A percentile compares a stretch with the other conserved stretches of the same genome.
phyloP scores from a whole-genome alignment of 495 filamentous ascomycete genomes.

The Neurospora sp. region DNA sequence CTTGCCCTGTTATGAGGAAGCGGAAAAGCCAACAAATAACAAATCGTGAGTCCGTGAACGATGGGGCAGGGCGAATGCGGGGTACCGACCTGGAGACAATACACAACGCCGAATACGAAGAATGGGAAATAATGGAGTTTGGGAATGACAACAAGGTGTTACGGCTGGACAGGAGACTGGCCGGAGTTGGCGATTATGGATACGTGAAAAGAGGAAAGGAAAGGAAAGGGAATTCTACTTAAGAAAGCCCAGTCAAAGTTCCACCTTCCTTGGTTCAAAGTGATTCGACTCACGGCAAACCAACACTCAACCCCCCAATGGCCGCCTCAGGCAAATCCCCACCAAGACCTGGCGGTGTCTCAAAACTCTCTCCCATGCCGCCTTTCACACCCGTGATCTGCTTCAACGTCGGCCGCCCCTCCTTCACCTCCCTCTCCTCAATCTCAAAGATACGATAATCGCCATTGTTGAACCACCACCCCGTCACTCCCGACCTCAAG shows the following conservation, averaged over 20 bases:
- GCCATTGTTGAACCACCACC: slow-evolving; percentile 43
- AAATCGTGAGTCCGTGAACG: neutral
- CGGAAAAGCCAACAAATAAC: neutral
- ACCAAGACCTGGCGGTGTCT: neutral
- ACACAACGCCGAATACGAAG: neutral
- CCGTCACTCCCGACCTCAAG: slow-evolving; percentile 35
- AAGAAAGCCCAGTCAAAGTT: neutral
- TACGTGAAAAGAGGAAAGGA: neutral
- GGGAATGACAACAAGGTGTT: neutral
- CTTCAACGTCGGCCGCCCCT: slow-evolving; percentile 22
- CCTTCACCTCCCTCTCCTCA: slow-evolving; percentile 19
- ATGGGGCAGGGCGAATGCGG: neutral
- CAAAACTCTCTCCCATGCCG: slow-evolving; percentile 14
- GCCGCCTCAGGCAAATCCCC: neutral
- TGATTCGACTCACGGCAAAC: neutral
- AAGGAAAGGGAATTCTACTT: neutral
- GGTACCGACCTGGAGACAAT: neutral
- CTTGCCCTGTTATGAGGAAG: neutral
- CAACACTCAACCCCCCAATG: neutral
- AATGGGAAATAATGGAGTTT: neutral
- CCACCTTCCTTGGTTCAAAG: neutral
- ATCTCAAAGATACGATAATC: slow-evolving; percentile 56
- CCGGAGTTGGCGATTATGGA: neutral
- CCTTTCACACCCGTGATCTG: slow-evolving; percentile 21
- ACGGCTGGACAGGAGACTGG: neutral